Base-by-base conservation (phyloP, 2,329 filamentous ascomycete species). In the Endoconidiophora polonica region DNA sequence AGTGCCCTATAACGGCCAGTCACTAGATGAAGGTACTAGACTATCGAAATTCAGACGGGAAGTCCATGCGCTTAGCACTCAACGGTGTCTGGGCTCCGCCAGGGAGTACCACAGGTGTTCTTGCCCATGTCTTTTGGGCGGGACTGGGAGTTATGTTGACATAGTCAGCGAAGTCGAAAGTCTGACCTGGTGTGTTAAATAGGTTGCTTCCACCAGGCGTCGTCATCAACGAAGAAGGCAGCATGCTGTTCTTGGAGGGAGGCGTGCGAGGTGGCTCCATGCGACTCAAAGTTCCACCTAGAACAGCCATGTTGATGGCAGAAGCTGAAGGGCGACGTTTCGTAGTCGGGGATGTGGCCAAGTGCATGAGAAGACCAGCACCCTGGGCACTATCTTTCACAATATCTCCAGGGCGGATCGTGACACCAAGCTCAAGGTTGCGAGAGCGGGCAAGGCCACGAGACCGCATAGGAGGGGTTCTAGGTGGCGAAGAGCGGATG, bases 91-190 rank as follows among this genome's bases (percentile, higher is more conserved):
- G 46, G 36, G 51, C 38, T 60, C 83, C 76, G 58, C 85, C 71
- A n/a, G 83, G 74, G 44, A 83, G 76, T 57, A 78, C 85, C 52
- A 75, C 61, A 6, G 76, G 76, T 41, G 76, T 79, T 59, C 70
- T 71, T 48, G 66, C 62, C 84, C 87, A 95, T 7, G 80, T 75
- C 57, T 79, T 86, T 67, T 95, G 91, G 23, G 86, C 91, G 18
- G 91, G 91, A 60, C 86, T 94, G 0, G 91, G 91, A 5, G 91
- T 94, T 62, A 96, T 90, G 66, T 96, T 95, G 61, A 96, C 82
- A 65, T 94, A 98, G 62, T 98, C 91, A 48, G 87, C 79, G 66
- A 96, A 94, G 67, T 96, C 93, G 65, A 96, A 93, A 44, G 65
- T 68, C 60, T 88, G 83, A 14, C 81, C 81, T 0, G 90, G 90